Percentiles rank a stretch among this genome's conserved stretches.
These are phyloP conservation scores for Codiaeum variegatum DNA, from an alignment of 441 rosid genomes.

Conservation along the genomic window DNA sequence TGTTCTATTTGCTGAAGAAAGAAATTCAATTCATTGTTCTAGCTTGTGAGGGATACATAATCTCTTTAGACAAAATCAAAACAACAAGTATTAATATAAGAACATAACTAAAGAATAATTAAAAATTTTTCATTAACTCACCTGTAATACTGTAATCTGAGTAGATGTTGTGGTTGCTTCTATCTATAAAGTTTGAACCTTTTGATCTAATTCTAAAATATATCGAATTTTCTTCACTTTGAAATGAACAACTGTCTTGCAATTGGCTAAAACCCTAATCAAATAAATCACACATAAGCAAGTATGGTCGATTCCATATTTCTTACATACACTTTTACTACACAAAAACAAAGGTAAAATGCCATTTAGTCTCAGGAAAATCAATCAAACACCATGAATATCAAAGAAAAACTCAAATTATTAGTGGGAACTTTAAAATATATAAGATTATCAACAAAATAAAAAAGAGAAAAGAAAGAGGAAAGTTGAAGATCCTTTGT, in stretches of 20 bases:
- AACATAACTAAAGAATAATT: neutral
- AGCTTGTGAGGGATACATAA: conserved; percentile 74
- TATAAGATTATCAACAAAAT: too few relatives aligned
- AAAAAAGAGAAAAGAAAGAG: too few relatives aligned
- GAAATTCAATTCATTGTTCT: conserved; percentile 87
- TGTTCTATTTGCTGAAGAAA: conserved; percentile 96
- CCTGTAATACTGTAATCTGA: conserved; percentile 90
- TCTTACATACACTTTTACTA: neutral
- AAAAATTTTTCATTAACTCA: conserved; percentile 19
- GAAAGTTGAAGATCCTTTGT: too few relatives aligned
- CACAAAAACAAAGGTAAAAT: neutral
- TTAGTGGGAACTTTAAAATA: too few relatives aligned
- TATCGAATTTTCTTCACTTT: conserved; percentile 90
- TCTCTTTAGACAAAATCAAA: conserved; percentile 53
- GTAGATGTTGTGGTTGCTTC: conserved; percentile 95
- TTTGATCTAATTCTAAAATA: conserved; percentile 86
- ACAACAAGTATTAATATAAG: neutral
- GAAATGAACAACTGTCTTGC: conserved; percentile 89
- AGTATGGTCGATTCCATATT: neutral
- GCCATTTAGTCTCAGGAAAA: too few relatives aligned
- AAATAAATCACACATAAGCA: conserved; percentile 3
- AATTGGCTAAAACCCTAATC: conserved; percentile 82
- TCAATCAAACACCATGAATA: too few relatives aligned
- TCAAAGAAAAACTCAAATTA: too few relatives aligned
- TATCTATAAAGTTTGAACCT: conserved; percentile 91